Evolutionary conservation across 345 rosid species (phyloP).

Genomic region (Citrus maxima): DNA sequence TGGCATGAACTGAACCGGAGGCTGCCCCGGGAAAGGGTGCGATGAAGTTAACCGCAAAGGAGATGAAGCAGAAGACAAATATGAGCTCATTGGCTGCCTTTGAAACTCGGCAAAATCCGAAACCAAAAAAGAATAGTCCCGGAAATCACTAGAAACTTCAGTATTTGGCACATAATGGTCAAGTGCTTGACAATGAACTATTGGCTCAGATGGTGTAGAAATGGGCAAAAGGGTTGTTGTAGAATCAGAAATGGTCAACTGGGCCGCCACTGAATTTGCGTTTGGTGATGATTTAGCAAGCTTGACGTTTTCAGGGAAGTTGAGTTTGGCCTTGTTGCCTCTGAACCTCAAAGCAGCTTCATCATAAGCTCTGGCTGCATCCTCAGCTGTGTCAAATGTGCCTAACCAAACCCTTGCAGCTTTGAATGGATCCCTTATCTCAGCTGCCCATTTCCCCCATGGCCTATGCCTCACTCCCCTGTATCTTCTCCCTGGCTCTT

Average conservation of each 20-base stretch:
- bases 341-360: slow-evolving; percentile 80
- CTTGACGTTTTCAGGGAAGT: slow-evolving; percentile 90
- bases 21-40: slow-evolving; percentile 13
- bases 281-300: slow-evolving; percentile 25
- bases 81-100: slow-evolving; percentile 27
- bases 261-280: slow-evolving; percentile 16
- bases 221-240: slow-evolving; percentile 29
- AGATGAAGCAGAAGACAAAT: slow-evolving; percentile 30
- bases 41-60: slow-evolving; percentile 18
- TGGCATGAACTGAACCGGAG: slow-evolving; percentile 9
- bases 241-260: slow-evolving; percentile 35
- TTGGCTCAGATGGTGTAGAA: slow-evolving; percentile 28
- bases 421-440: slow-evolving; percentile 83
- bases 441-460: slow-evolving; percentile 99
- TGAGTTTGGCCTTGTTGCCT: slow-evolving; percentile 93
- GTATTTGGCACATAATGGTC: background rate
- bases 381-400: slow-evolving; percentile 83
- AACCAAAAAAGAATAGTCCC: background rate
- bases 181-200: slow-evolving; percentile 17
- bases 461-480: slow-evolving; percentile 92
- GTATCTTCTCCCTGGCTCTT: slow-evolving; percentile 57
- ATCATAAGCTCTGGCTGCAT: slow-evolving; percentile 87
- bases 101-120: slow-evolving; percentile 19
- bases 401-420: slow-evolving; percentile 95
- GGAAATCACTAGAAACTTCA: background rate